These are phyloP conservation scores for Austroboletus festivus DNA, from an alignment of 768 basidiomycete species.

Conservation along the genomic window DNA sequence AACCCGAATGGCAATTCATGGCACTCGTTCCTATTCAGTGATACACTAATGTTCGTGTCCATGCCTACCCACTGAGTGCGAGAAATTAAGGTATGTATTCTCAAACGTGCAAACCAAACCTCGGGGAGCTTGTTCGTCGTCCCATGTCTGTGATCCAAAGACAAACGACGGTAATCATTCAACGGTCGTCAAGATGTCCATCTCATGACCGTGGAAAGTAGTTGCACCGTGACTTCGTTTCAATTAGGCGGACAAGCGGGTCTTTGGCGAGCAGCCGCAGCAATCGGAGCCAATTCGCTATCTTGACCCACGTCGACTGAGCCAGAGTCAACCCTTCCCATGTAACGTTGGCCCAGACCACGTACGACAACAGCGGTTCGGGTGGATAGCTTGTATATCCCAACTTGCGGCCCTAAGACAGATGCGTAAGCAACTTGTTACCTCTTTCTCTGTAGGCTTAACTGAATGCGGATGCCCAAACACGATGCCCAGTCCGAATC, in stretches of 20 bases:
- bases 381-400: constrained; percentile 9
- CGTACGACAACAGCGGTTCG: constrained; percentile 7
- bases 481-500: constrained; percentile 2
- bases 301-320: neutral
- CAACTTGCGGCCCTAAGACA: constrained; percentile 3
- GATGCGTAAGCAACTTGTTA: constrained; percentile 7
- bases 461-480: neutral
- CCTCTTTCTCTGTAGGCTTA: neutral
- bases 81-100: neutral
- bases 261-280: neutral
- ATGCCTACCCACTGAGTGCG: neutral
- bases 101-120: neutral
- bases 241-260: neutral
- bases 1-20: neutral
- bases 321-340: neutral
- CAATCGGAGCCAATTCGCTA: neutral
- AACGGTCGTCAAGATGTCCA: constrained; percentile 1
- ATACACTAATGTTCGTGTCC: neutral
- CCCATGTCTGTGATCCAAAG: constrained; percentile 1
- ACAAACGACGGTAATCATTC: constrained; percentile 5
- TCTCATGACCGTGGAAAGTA: no score
- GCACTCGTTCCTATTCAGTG: neutral
- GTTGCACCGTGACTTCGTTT: no score
- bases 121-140: neutral
- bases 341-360: neutral